Evolutionary conservation across 306 rosid species (phyloP).

Genomic region (Potentilla sterilis): DNA sequence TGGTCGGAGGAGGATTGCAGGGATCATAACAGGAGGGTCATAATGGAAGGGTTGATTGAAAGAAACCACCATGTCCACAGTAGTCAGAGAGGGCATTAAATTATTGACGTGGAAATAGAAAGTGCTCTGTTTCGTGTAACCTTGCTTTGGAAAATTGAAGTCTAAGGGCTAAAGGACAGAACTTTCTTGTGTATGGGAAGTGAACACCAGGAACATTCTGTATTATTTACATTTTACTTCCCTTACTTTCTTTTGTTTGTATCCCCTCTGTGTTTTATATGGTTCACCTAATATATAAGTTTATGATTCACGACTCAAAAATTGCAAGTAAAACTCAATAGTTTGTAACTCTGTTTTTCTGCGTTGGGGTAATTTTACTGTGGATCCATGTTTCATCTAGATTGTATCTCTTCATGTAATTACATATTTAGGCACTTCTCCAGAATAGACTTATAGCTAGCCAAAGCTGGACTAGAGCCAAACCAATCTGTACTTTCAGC

Average conservation of each 20-base stretch:
- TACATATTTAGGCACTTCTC: background rate
- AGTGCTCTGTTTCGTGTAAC: constrained; percentile 36
- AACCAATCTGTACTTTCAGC: background rate
- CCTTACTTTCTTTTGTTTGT: background rate
- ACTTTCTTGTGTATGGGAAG: background rate
- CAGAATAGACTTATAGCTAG: background rate
- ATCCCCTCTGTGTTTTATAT: background rate
- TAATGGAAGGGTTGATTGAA: constrained; percentile 32
- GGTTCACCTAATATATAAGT: background rate
- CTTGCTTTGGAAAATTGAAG: constrained; percentile 23
- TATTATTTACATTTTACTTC: constrained; percentile 4
- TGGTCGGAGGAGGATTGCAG: constrained; percentile 29
- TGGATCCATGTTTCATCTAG: background rate
- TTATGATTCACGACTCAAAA: background rate
- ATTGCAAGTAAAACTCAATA: background rate
- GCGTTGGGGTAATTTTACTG: background rate
- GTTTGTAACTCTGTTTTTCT: background rate
- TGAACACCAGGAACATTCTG: background rate
- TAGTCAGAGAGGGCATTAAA: constrained; percentile 32
- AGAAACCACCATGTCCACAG: constrained; percentile 19
- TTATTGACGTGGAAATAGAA: constrained; percentile 34
- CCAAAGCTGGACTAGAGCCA: background rate
- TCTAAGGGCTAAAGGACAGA: constrained; percentile 22
- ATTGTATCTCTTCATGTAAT: background rate
- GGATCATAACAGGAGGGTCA: constrained; percentile 23